A percentile compares a stretch with the other conserved stretches of the same genome.
Evolutionary conservation across 1,139 yeast species (phyloP).

Genomic region (Suhomyces taliae): DNA sequence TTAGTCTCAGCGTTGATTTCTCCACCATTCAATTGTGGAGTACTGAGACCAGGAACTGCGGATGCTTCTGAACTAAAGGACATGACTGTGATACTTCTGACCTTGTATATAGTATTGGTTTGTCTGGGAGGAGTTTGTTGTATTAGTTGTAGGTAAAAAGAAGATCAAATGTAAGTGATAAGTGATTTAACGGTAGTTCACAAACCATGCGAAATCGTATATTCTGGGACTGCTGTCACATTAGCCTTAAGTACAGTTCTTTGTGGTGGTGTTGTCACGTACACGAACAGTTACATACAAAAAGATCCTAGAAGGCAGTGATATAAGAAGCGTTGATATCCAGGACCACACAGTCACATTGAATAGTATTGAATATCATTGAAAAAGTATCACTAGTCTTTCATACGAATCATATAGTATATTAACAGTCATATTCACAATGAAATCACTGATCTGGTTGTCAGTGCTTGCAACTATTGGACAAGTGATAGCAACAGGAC

Average conservation of each 20-base stretch:
- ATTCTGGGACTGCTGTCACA: neutral
- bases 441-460: slow-evolving; percentile 2
- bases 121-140: neutral
- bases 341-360: no score
- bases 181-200: slow-evolving; percentile 4
- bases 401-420: no score
- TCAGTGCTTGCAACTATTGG: neutral
- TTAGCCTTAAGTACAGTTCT: no score
- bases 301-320: no score
- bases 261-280: no score
- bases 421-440: neutral
- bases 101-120: no score
- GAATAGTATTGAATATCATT: no score
- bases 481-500: slow-evolving; percentile 2
- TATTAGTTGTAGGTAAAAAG: neutral
- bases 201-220: slow-evolving; percentile 1
- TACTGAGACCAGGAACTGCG: slow-evolving; percentile 14
- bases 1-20: slow-evolving; percentile 6
- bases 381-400: no score
- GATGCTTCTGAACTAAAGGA: slow-evolving; percentile 6
- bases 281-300: no score
- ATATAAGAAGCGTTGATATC: no score
- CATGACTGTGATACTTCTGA: neutral
- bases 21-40: slow-evolving; percentile 14
- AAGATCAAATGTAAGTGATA: neutral